phyloP scores from a whole-genome alignment of 768 basidiomycete species.

The Lactarius tabidus region DNA sequence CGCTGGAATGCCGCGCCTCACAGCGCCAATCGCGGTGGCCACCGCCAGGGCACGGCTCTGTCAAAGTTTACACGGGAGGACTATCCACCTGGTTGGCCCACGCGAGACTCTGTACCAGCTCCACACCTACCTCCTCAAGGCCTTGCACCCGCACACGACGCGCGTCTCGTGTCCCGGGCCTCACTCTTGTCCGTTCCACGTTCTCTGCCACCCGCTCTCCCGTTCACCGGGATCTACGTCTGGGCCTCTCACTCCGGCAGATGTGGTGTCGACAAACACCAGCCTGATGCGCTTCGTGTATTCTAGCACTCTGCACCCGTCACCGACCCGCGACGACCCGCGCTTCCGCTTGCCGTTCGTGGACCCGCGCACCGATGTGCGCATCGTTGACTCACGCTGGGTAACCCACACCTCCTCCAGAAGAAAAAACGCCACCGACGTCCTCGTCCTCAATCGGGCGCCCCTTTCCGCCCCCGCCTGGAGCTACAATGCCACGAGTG shows the following conservation, averaged over 20 bases:
- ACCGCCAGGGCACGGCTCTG: not conserved
- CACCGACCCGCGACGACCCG: not conserved
- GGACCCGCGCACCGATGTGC: constrained; percentile 21
- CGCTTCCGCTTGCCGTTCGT: constrained; percentile 2
- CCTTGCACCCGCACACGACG: not conserved
- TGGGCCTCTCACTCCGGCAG: not conserved
- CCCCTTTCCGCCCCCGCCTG: constrained; percentile 22
- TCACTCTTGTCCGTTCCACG: constrained; percentile 15
- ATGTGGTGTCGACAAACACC: constrained; percentile 1
- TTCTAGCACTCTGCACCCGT: constrained; percentile 11
- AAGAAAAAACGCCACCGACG: not conserved
- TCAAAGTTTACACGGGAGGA: constrained; percentile 6
- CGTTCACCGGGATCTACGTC: not conserved
- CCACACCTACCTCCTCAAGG: constrained; percentile 10
- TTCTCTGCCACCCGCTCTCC: constrained; percentile 7
- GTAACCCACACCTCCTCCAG: constrained; percentile 3
- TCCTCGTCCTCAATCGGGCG: constrained; percentile 18
- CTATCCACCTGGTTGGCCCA: constrained; percentile 12
- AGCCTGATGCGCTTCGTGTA: constrained; percentile 19
- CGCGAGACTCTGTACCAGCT: constrained; percentile 17
- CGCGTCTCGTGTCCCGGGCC: constrained; percentile 12
- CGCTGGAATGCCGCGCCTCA: not conserved
- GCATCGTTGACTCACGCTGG: constrained; percentile 17
- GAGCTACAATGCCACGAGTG: constrained; percentile 13
- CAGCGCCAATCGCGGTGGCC: not conserved